phyloP scores from a whole-genome alignment of 805 yeast species.

The Nakazawaea ernobii region DNA sequence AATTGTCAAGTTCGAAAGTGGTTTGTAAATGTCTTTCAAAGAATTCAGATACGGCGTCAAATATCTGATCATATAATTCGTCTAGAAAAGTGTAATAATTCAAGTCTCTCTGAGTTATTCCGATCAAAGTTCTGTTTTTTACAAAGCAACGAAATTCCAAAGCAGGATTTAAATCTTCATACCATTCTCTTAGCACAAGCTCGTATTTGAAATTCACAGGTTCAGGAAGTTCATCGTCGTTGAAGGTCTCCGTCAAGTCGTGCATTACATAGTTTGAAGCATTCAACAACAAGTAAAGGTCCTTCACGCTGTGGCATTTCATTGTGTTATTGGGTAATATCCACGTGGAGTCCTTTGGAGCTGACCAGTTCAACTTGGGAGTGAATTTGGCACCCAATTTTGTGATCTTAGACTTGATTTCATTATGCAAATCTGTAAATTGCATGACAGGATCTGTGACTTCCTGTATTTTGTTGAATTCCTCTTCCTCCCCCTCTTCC shows the following conservation, averaged over 20 bases:
- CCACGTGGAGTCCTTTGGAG: constrained; percentile 95
- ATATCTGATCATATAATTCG: constrained; percentile 42
- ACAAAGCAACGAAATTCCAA: constrained; percentile 89
- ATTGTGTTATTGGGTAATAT: constrained; percentile 72
- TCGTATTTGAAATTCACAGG: constrained; percentile 38
- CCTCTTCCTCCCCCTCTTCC: constrained; percentile 36
- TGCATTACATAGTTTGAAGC: constrained; percentile 85
- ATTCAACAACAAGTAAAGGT: constrained; percentile 73
- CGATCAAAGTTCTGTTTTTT: constrained; percentile 55
- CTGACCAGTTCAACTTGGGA: constrained; percentile 95
- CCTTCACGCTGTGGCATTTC: constrained; percentile 66
- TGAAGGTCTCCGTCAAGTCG: constrained; percentile 73
- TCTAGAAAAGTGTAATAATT: constrained; percentile 72
- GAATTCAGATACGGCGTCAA: constrained; percentile 46
- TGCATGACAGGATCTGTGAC: constrained; percentile 36
- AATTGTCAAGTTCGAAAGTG: constrained; percentile 48
- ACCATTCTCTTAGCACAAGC: constrained; percentile 79
- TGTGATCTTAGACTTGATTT: constrained; percentile 39
- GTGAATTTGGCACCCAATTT: constrained; percentile 52
- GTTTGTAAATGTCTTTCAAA: constrained; percentile 40
- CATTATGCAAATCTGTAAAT: constrained; percentile 57
- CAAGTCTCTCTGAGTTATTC: constrained; percentile 79
- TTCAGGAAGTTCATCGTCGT: constrained; percentile 26
- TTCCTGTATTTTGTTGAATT: constrained; percentile 17
- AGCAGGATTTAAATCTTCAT: constrained; percentile 73